Evolutionary conservation across 1,284 basidiomycete species (phyloP), one percentile per base, ranked within the genome.

Genomic region (Peniophora sp.): DNA sequence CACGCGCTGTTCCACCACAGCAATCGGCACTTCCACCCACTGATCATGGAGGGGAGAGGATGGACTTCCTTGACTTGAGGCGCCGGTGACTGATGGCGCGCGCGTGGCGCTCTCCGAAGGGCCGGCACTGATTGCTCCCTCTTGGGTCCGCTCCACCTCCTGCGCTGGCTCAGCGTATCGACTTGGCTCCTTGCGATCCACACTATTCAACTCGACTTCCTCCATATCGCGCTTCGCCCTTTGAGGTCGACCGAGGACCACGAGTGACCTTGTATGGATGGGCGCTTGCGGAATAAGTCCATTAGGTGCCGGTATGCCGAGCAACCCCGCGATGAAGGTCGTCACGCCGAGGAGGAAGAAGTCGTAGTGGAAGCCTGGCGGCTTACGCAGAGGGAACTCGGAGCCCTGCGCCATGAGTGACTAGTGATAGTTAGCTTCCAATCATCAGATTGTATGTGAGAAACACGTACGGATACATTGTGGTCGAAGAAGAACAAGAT

Each of bases 221-320:
- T 48, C 43, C 18, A 72, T 71, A 24, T 76, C 76, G 9, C 64
- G 58, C 18, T 76, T 63, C 23, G 68, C 69, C 54, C 73, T 81
- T 34, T 56, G 47, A 2, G 68, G 65, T 14, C 60, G 68, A 1
- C 85, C 83, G 76, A 91, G 85, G 37, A 96, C 77, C 15, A 89
- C 74, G 0, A 99, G 79, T 6, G 92, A 88, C 12, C 83, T 80
- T 0, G 95, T 97, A 61, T 97, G 94, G 22, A 97, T 89, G 0
- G 95, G 96, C 1, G 96, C 95, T 68, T 98, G 96, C 0, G 95
- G 95, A 47, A 99, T 97, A 20, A 96, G 76, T 3, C 94, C 95
- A 60, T 98, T 97, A 0, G 95, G 95, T 0, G 95, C 94, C 0
- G 95, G 94, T 3, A 97, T 64, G 15, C 95, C 95, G 2, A 99